A percentile compares a stretch with the other conserved stretches of the same genome.
phyloP scores from a whole-genome alignment of 345 rosid species.

The Euphorbia lathyris region DNA sequence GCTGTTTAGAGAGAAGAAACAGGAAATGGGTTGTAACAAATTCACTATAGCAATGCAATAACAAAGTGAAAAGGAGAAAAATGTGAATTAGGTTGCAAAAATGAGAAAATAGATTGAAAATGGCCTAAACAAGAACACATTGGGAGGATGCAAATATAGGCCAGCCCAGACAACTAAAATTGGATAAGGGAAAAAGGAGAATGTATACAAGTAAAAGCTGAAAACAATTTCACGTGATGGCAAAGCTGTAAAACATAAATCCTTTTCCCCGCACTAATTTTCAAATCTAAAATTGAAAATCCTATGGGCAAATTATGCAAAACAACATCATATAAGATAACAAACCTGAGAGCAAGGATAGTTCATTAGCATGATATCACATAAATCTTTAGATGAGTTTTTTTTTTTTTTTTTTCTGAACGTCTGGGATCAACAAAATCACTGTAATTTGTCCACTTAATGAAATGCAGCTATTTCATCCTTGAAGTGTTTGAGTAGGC shows the following conservation, averaged over 20 bases:
- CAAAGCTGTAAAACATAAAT: neutral
- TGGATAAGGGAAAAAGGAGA: too few relatives aligned
- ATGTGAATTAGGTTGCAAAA: too few relatives aligned
- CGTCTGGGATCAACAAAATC: neutral
- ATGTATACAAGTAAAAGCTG: too few relatives aligned
- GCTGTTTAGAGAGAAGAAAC: too few relatives aligned
- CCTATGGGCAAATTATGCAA: neutral
- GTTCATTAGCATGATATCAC: neutral
- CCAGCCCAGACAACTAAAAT: too few relatives aligned
- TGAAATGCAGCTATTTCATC: constrained; percentile 53
- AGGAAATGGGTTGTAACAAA: too few relatives aligned
- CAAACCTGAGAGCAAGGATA: neutral
- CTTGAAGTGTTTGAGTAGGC: constrained; percentile 56
- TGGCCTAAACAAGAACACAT: too few relatives aligned
- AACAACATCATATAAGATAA: neutral
- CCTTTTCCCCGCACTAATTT: neutral
- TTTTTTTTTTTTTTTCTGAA: neutral
- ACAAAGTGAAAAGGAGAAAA: too few relatives aligned
- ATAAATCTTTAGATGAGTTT: neutral
- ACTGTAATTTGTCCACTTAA: constrained; percentile 23
- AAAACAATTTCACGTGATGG: too few relatives aligned
- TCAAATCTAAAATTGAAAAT: neutral
- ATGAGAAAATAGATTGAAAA: too few relatives aligned
- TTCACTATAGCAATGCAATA: too few relatives aligned
- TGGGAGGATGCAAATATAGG: too few relatives aligned